Conservation (phyloP, 2,329 filamentous ascomycete genomes). For the Triangularia verruculosa region DNA sequence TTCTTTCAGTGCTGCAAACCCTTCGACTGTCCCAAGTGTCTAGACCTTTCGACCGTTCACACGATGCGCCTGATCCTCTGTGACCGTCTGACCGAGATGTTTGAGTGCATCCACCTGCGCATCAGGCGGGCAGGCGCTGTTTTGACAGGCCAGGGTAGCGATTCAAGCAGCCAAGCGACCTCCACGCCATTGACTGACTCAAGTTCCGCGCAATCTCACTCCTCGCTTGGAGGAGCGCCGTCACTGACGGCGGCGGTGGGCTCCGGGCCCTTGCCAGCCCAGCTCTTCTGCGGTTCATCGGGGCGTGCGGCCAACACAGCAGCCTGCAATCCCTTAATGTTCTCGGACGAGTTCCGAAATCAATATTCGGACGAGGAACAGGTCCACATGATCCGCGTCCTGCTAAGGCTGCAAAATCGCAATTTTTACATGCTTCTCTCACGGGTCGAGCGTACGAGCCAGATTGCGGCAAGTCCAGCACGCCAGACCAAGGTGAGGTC, state of each 20-base stretch:
- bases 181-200: not conserved
- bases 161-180: not conserved
- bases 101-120: constrained; percentile 28
- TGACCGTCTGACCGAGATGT: constrained; percentile 32
- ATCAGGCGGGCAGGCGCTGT: constrained; percentile 19
- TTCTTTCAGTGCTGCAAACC: constrained; percentile 31
- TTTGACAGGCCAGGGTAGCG: not conserved
- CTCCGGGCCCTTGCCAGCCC: constrained; percentile 7
- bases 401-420: constrained; percentile 31
- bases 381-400: constrained; percentile 30
- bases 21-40: constrained; percentile 28
- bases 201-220: not conserved
- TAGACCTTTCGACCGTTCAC: constrained; percentile 15
- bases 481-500: constrained; percentile 21
- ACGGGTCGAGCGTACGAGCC: constrained; percentile 13
- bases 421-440: constrained; percentile 29
- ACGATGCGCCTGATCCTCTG: constrained; percentile 32
- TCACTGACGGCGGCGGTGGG: constrained; percentile 1
- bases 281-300: constrained; percentile 21
- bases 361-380: constrained; percentile 33
- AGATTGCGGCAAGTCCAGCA: constrained; percentile 15
- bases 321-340: constrained; percentile 29
- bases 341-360: constrained; percentile 27
- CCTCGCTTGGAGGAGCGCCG: not conserved
- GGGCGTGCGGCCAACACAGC: not conserved